Evolutionary conservation across 306 rosid species (phyloP), one percentile per base, ranked within the genome.

Genomic region (Biancaea sappan): DNA sequence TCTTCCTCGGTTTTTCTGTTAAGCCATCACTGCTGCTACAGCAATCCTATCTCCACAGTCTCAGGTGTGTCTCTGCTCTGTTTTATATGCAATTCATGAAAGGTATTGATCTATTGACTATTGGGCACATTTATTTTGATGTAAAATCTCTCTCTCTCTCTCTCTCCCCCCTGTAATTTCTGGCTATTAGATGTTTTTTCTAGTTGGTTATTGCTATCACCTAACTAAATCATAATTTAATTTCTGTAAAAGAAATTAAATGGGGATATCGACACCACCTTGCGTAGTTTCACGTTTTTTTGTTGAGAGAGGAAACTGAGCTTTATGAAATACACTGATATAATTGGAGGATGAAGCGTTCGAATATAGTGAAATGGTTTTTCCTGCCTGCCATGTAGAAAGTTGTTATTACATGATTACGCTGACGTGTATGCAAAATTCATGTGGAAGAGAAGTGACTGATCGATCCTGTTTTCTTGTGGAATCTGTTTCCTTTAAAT

Each of bases 41-140:
- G 4, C 8, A 15, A 7, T 8, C 7, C 6, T n/a, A 56, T 37
- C 35, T 18, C 62, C 13, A 18, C 29, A 41, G 43, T 34, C 5
- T 61, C 47, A 4, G 29, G n/a, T 11, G 29, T 26, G 24, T 34
- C 13, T 34, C 16, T 8, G 14, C 44, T 63, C 26, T 18, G 32
- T 22, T 63, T 37, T 40, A 58, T 15, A 2, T 46, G 9, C 26
- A 66, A 64, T 60, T 44, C 79, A 43, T 46, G 54, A 32, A 71
- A 56, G 31, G 22, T 56, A 65, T 22, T 43, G 76, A 60, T 77
- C 63, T 69, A 18, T 77, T 60, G n/a, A n/a, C n/a, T n/a, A n/a
- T n/a, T n/a, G 58, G 70, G 51, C 66, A 6, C 37, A 62, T 34
- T 59, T 62, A 18, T 9, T 41, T 40, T 16, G 31, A 66, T 26